Base-by-base conservation (phyloP, 2,329 filamentous ascomycete species). In the Fusarium tricinctum region DNA sequence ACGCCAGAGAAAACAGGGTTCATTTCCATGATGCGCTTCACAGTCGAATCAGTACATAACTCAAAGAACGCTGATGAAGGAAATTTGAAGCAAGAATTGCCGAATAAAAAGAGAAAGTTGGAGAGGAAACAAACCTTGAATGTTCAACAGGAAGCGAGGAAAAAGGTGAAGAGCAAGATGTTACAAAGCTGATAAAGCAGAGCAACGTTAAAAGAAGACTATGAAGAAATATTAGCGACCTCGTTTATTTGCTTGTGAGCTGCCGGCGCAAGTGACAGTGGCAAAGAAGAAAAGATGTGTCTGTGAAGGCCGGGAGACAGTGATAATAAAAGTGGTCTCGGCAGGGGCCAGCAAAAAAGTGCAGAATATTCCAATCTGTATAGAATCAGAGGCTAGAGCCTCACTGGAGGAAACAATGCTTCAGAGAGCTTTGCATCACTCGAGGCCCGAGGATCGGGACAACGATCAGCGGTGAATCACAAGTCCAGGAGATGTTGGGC, bases 1-100 rank as follows among this genome's bases (percentile, higher is more conserved):
- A 72, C 72, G 49, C 63, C 70, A 39, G 72, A 63, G 68, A 77
- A 78, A 56, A 74, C 69, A 66, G 74, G 57, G 71, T 77, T 77
- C 28, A 78, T 61, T 60, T 76, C 76, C 77, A 78, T 78, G 63
- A 55, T 74, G 64, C 50, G 63, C 75, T 78, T 32, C 6, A 9
- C 6, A 17, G 2, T 12, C 6, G n/a, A 32, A 59, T 73, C 46
- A 74, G 63, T 33, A 45, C 22, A 38, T 17, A 40, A 43, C 2
- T 26, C 19, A 8, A 10, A 22, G 17, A 23, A 23, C 8, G 40
- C 22, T 22, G 20, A 15, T 8, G 15, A 8, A 26, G 23, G 23
- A 8, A 32, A 23, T 17, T 19, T 26, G 32, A 66, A 73, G 58
- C 50, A 60, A 51, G 44, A 10, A 6, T 30, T 30, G 28, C 10